These are phyloP conservation scores for Phtheirospermum japonicum DNA, from an alignment of 257 asterid species.

Conservation along the genomic window DNA sequence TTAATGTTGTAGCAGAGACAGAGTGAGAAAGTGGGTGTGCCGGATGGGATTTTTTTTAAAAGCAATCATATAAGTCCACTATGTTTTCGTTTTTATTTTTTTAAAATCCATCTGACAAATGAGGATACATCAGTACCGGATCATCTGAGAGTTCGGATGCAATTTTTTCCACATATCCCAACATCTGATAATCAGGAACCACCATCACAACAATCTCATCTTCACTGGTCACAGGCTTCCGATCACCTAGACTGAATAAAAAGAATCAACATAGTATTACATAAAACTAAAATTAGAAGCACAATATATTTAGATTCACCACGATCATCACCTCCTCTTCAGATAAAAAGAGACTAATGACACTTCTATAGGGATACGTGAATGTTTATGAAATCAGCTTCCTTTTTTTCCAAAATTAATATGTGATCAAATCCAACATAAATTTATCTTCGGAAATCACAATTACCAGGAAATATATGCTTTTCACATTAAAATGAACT, in stretches of 20 bases:
- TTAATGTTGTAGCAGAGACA: neutral
- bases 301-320: conserved; percentile 6
- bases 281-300: neutral
- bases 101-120: neutral
- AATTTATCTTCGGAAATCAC: conserved; percentile 2
- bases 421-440: neutral
- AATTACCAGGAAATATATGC: neutral
- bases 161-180: conserved; percentile 73
- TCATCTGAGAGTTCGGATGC: conserved; percentile 80
- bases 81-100: too few relatives aligned
- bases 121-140: conserved; percentile 52
- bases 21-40: neutral
- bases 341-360: neutral
- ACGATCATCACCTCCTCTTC: neutral
- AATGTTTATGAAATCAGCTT: neutral
- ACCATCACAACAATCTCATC: conserved; percentile 91
- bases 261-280: conserved; percentile 26
- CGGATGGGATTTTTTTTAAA: neutral
- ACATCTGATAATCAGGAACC: conserved; percentile 98
- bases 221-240: conserved; percentile 75
- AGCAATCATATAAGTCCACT: too few relatives aligned
- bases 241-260: conserved; percentile 78
- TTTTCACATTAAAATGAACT: neutral
- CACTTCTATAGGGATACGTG: neutral
- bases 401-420: neutral